Conservation (phyloP, 2,329 filamentous ascomycete genomes). For the Neopestalotiopsis sp. region DNA sequence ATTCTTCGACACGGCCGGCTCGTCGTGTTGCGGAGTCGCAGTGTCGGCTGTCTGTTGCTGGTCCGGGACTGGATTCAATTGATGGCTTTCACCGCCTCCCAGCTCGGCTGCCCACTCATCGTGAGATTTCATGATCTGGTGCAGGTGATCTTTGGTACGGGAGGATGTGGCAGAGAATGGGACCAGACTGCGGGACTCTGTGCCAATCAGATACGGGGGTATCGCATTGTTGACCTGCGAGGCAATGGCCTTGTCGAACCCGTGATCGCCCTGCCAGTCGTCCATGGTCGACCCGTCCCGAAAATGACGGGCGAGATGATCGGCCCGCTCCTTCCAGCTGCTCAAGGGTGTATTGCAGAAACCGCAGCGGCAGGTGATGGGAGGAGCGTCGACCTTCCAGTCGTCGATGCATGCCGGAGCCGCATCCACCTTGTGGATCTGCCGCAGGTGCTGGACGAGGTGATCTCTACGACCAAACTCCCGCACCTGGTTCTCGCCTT, state of each 20-base stretch:
- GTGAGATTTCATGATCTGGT: neutral
- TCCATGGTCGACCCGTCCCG: conserved; percentile 33
- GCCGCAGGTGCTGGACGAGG: conserved; percentile 36
- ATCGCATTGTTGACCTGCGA: conserved; percentile 30
- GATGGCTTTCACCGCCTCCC: neutral
- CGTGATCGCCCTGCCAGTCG: conserved; percentile 35
- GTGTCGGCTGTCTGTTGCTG: neutral
- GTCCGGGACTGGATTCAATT: neutral
- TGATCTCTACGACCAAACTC: conserved; percentile 39
- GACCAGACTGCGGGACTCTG: conserved; percentile 28
- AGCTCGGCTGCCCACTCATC: neutral
- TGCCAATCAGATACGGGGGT: conserved; percentile 33
- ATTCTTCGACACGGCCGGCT: neutral
- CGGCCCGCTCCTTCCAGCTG: conserved; percentile 34
- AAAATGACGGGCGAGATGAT: conserved; percentile 37
- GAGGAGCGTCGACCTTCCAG: conserved; percentile 33
- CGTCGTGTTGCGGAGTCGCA: neutral
- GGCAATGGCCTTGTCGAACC: conserved; percentile 30
- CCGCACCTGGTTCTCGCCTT: conserved; percentile 31
- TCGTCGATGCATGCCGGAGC: conserved; percentile 43
- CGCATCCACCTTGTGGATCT: conserved; percentile 40
- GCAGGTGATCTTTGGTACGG: neutral
- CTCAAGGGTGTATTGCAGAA: conserved; percentile 33
- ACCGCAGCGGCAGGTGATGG: conserved; percentile 35
- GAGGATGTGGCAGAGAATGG: conserved; percentile 34